phyloP scores from a whole-genome alignment of 73 alveolate genomes.

The Paramecium bursaria region DNA sequence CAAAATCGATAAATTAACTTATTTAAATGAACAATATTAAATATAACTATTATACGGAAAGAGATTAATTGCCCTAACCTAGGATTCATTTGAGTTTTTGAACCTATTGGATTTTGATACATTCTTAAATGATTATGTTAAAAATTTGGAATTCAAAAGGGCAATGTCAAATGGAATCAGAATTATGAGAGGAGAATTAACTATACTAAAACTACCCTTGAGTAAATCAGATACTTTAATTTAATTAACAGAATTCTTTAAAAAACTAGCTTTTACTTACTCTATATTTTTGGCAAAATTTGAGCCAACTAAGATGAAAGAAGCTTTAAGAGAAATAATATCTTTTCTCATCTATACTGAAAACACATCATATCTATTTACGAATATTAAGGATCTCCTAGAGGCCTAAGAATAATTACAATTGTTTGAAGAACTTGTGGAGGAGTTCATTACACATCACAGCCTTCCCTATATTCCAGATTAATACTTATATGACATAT shows the following conservation, averaged over 20 bases:
- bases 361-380: slow-evolving; percentile 5
- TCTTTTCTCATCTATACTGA: slow-evolving; percentile 13
- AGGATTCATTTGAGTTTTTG: slow-evolving; percentile 18
- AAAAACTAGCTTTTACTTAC: slow-evolving; percentile 50
- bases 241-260: slow-evolving; percentile 10
- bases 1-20: too few species aligned
- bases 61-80: too few species aligned
- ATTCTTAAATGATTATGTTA: neutral
- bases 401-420: neutral
- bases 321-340: slow-evolving; percentile 25
- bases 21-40: too few species aligned
- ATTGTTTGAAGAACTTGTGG: neutral
- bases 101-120: neutral
- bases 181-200: slow-evolving; percentile 35
- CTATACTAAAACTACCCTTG: too few species aligned
- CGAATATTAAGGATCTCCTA: slow-evolving; percentile 18
- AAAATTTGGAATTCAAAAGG: slow-evolving; percentile 10
- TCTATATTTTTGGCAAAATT: slow-evolving; percentile 24
- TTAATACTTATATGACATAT: slow-evolving; percentile 35
- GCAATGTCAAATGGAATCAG: slow-evolving; percentile 36
- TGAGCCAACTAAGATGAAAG: neutral
- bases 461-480: slow-evolving; percentile 41
- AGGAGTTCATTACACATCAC: neutral
- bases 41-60: too few species aligned
- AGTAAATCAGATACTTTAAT: slow-evolving; percentile 1